These are phyloP conservation scores for Penicillium sp. DNA, from an alignment of 2,329 filamentous ascomycete species.

Conservation along the genomic window DNA sequence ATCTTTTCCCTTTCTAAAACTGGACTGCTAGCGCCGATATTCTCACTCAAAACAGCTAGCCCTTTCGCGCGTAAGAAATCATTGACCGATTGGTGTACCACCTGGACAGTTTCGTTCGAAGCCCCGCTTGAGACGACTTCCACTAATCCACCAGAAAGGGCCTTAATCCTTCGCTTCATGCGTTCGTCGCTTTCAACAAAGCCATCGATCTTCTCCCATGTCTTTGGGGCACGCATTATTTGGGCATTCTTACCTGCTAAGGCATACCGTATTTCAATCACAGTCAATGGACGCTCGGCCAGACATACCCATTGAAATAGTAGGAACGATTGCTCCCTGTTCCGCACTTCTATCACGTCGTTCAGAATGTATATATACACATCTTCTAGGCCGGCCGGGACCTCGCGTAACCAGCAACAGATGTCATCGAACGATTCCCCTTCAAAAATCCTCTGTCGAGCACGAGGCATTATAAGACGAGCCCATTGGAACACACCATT, in stretches of 20 bases:
- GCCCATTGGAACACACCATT: constrained; percentile 18
- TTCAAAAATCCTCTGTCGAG: not conserved
- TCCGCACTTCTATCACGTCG: constrained; percentile 1
- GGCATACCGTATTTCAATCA: constrained; percentile 15
- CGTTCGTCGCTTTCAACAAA: constrained; percentile 7
- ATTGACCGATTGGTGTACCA: constrained; percentile 14
- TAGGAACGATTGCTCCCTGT: not conserved
- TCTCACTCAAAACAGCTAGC: not conserved
- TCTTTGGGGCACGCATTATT: not conserved
- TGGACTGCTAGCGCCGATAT: not conserved
- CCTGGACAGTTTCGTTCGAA: constrained; percentile 1
- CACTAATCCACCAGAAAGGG: constrained; percentile 11
- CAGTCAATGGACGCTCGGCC: constrained; percentile 12
- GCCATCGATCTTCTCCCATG: not conserved
- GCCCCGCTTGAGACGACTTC: not conserved
- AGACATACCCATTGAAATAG: constrained; percentile 17
- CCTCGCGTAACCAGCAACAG: constrained; percentile 2
- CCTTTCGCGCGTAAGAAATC: constrained; percentile 10
- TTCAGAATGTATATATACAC: constrained; percentile 14
- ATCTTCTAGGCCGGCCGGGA: constrained; percentile 12
- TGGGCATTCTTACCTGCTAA: constrained; percentile 1
- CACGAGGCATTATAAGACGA: constrained; percentile 8
- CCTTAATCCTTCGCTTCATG: constrained; percentile 10
- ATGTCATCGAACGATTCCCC: constrained; percentile 11
- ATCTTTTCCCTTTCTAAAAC: not conserved